Base-by-base conservation (phyloP, 768 basidiomycete genomes). In the Hygrocybe coccinea region DNA sequence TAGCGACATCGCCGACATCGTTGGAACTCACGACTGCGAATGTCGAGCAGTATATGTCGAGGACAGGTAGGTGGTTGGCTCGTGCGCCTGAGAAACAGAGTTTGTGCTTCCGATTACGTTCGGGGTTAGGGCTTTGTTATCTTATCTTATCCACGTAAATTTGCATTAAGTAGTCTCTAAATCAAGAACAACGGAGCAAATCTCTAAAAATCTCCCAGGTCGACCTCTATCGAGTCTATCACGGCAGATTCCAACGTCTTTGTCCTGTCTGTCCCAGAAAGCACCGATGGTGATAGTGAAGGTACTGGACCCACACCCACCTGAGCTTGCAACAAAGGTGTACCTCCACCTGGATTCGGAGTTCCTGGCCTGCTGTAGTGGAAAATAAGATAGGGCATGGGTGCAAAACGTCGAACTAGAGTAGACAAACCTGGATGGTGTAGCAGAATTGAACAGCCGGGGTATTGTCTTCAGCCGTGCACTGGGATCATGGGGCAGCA, bases 191-290 rank as follows among this genome's bases (percentile, higher is more conserved):
- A n/a, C 11, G 46, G 29, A 29, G 51, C 12, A 45, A 47, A 49
- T 38, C 15, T 36, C 69, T 74, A 90, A 68, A 90, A 90, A 69
- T 90, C 88, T 50, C 88, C 88, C 44, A 90, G 73, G 67, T 90
- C 87, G 56, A 90, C 77, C 59, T 90, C 87, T 60, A 90, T 77
- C 25, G 77, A 77, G 47, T 86, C 83, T 59, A 87, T 79, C 37
- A 89, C 44, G 34, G 35, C 19, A 36, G 38, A 17, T 37, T 85
- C 83, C 51, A 86, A 75, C 17, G 73, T 71, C 63, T 79, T 78
- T 56, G 68, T 62, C 33, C 68, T 69, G 52, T 66, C 65, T 35
- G 70, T 47, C 1, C 56, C 49, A 7, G 63, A 52, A 6, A 64
- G 53, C 37, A 62, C 35, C 22, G 63, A 49, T 36, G 66, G 65